Base-by-base conservation (phyloP, 2,329 filamentous ascomycete genomes). In the Arachnomyces sp. region DNA sequence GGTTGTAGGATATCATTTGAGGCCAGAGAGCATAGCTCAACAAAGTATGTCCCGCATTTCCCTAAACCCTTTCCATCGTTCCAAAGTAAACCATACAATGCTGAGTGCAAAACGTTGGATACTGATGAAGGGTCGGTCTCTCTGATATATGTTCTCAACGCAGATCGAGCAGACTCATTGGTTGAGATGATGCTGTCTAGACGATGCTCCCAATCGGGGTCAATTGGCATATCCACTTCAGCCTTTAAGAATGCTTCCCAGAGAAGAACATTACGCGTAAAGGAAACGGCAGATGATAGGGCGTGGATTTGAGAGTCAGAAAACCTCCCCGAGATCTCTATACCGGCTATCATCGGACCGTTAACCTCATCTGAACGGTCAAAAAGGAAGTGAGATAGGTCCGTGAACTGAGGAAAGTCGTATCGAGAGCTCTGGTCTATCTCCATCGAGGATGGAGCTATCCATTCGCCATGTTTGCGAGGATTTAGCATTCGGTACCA, bases 141-240 rank as follows among this genome's bases (percentile, higher is more conserved):
- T 14, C 54, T 40, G 30, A 64, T 57, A 43, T 61, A 58, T 17
- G 31, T 52, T 58, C 40, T 63, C 52, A 43, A 83, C 54, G 71
- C 71, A 17, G 72, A 61, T 31, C 85, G 74, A 8, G 78, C 77
- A 34, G 72, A 66, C 43, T 82, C 72, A 53, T 90, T 83, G 4
- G 81, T 84, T 31, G 79, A 74, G 20, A 92, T 70, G 5, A 82
- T 71, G 1, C 79, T 76, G 49, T 89, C 83, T 2, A 96, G 69
- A 49, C 83, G 82, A 34, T 81, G 73, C 56, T 88, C 83, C 92
- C 92, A 96, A 46, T 90, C 84, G 34, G 82, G 79, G 49, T 90
- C 82, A 16, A 87, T 59, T 7, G 74, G 72, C 16, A 73, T 58
- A 2, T 59, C 56, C 11, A 71, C 61, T 28, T 38, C 30, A 7